Conservation (phyloP, 2,329 filamentous ascomycete genomes). For the Penicillium thymicola region DNA sequence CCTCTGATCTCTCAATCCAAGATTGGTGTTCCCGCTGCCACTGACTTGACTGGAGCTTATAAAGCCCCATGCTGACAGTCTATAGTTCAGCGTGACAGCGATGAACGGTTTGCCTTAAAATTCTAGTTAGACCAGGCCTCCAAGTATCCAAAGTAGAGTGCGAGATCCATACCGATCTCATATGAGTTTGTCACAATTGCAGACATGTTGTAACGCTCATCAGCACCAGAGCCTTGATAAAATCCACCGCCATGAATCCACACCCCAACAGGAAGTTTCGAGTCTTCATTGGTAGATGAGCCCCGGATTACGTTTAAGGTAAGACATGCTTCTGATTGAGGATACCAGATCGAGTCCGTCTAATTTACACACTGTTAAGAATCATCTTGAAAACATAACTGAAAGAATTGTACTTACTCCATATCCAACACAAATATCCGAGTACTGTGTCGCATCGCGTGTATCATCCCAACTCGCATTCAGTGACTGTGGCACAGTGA, state of each 20-base stretch:
- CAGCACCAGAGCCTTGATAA: constrained; percentile 48
- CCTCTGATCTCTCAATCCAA: constrained; percentile 49
- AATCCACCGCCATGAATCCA: constrained; percentile 63
- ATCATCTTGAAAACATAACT: not conserved
- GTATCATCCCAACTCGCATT: constrained; percentile 46
- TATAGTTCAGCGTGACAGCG: constrained; percentile 54
- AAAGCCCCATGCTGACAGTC: constrained; percentile 53
- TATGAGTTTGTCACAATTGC: constrained; percentile 56
- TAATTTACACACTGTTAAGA: constrained; percentile 3
- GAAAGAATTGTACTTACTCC: constrained; percentile 35
- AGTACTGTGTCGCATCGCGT: constrained; percentile 46
- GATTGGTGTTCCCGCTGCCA: constrained; percentile 50
- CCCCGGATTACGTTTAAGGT: constrained; percentile 61
- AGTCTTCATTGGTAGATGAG: constrained; percentile 33
- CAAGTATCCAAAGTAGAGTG: not conserved
- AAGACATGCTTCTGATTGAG: constrained; percentile 55
- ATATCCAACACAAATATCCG: constrained; percentile 51
- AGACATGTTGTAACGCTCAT: constrained; percentile 61
- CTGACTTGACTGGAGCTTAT: constrained; percentile 47
- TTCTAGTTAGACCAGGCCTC: not conserved
- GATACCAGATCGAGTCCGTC: constrained; percentile 38
- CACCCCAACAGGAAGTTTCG: constrained; percentile 54
- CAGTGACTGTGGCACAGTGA: constrained; percentile 50
- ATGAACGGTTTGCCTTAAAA: constrained; percentile 46
- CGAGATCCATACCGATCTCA: constrained; percentile 36